A percentile compares a stretch with the other conserved stretches of the same genome.
Conservation (phyloP, 176 grass and related monocot species). For the Musa troglodytarum region DNA sequence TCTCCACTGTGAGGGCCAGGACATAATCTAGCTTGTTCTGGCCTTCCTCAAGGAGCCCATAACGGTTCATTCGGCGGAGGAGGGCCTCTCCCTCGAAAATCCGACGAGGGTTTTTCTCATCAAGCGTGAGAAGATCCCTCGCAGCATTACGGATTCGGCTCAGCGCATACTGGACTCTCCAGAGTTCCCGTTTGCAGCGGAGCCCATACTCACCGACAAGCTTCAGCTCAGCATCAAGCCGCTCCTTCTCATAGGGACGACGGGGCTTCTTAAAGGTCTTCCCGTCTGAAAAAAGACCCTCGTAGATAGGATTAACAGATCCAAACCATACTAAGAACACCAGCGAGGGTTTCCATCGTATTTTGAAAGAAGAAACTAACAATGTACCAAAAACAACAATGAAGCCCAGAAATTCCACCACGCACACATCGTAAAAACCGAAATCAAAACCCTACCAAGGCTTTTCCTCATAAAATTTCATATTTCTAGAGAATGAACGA, state of each 20-base stretch:
- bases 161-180: constrained; percentile 53
- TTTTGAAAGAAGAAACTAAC: neutral
- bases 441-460: neutral
- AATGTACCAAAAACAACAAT: neutral
- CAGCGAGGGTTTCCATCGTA: neutral
- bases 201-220: constrained; percentile 57
- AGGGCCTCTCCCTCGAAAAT: no score
- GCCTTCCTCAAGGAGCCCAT: constrained; percentile 23
- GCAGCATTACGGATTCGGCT: constrained; percentile 52
- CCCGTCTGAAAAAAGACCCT: constrained; percentile 25
- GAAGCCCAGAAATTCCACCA: neutral
- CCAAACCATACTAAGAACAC: neutral
- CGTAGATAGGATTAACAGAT: neutral
- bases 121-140: constrained; percentile 22
- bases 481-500: no score
- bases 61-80: no score
- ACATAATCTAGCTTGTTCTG: constrained; percentile 68
- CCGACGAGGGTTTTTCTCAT: no score
- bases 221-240: constrained; percentile 54
- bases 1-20: constrained; percentile 50
- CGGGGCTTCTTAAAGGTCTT: constrained; percentile 74
- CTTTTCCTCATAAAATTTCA: no score
- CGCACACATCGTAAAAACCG: neutral
- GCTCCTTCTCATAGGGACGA: constrained; percentile 67
- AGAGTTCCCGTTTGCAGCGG: constrained; percentile 57